A percentile compares a stretch with the other conserved stretches of the same genome.
phyloP scores from a whole-genome alignment of 192 early-diverging fungal genomes.

The Mortierella claussenii region DNA sequence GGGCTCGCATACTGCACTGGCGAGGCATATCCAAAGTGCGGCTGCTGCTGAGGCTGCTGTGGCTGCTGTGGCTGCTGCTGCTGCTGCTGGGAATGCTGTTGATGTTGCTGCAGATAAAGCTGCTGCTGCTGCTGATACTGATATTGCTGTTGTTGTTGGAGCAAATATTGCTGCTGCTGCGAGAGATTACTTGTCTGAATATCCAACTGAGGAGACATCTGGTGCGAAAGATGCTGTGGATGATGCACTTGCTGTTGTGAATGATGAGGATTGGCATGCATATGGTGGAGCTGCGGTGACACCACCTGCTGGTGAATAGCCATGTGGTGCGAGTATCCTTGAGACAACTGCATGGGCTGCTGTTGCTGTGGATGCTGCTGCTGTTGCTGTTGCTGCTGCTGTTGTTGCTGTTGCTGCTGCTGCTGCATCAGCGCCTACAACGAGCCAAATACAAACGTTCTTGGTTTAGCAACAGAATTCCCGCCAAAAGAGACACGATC shows the following conservation, averaged over 20 bases:
- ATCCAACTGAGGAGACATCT: slow-evolving; percentile 34
- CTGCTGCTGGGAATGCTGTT: slow-evolving; percentile 21
- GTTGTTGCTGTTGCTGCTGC: no score
- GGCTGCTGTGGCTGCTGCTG: slow-evolving; percentile 31
- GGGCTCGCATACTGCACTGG: slow-evolving; percentile 45
- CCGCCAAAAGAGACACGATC: neutral
- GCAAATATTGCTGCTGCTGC: slow-evolving; percentile 31
- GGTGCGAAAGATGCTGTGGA: slow-evolving; percentile 33
- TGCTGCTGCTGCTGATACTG: slow-evolving; percentile 35
- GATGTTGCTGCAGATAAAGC: slow-evolving; percentile 30
- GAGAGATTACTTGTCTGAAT: slow-evolving; percentile 26
- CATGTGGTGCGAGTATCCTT: slow-evolving; percentile 40
- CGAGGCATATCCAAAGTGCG: slow-evolving; percentile 27
- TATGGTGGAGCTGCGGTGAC: slow-evolving; percentile 26
- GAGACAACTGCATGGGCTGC: slow-evolving; percentile 20
- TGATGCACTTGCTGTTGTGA: slow-evolving; percentile 26
- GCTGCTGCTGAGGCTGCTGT: slow-evolving; percentile 25
- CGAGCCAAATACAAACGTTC: no score
- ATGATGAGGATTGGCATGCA: slow-evolving; percentile 16
- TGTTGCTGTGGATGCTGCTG: slow-evolving; percentile 44
- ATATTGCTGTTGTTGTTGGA: slow-evolving; percentile 31
- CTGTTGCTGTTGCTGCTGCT: slow-evolving; percentile 39
- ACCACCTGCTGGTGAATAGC: slow-evolving; percentile 35
- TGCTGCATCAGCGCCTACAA: no score
- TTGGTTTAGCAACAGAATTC: neutral